A percentile compares a stretch with the other conserved stretches of the same genome.
Evolutionary conservation across 352 stramenopile genomes (phyloP).

Genomic region (Globisporangium mamillatum): DNA sequence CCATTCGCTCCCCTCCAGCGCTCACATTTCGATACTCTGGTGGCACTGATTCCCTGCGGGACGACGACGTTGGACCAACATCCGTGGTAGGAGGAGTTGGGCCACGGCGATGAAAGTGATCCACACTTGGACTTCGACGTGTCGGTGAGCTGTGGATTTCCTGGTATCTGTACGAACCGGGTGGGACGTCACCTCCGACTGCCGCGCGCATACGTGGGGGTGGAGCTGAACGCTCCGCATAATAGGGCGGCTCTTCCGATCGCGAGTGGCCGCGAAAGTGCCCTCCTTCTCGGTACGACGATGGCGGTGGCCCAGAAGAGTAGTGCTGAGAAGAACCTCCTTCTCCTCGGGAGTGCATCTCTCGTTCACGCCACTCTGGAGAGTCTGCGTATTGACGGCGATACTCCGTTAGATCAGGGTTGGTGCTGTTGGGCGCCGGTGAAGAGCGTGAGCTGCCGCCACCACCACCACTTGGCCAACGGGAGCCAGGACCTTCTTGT

Average conservation of each 20-base stretch:
- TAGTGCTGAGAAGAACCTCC: not conserved
- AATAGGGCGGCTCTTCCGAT: slow-evolving; percentile 5
- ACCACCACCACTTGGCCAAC: slow-evolving; percentile 3
- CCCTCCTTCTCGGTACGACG: not conserved
- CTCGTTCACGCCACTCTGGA: slow-evolving; percentile 36
- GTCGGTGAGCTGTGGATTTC: not conserved
- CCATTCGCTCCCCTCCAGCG: not conserved
- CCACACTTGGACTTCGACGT: not conserved
- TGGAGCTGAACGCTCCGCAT: not conserved
- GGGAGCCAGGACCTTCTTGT: not conserved
- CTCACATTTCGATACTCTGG: slow-evolving; percentile 1
- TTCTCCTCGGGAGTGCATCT: slow-evolving; percentile 7
- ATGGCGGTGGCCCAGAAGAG: not conserved
- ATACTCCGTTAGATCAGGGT: slow-evolving; percentile 21
- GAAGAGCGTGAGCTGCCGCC: not conserved
- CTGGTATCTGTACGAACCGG: slow-evolving; percentile 13
- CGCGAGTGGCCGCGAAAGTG: slow-evolving; percentile 3
- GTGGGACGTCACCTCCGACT: not conserved
- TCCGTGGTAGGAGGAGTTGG: not conserved
- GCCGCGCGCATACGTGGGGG: slow-evolving; percentile 1
- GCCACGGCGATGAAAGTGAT: slow-evolving; percentile 9
- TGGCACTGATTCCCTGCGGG: not conserved
- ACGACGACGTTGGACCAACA: not conserved
- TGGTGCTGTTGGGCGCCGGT: not conserved
- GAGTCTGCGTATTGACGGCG: slow-evolving; percentile 30